Conservation (phyloP, 768 basidiomycete species). For the Lactarius sanguifluus region DNA sequence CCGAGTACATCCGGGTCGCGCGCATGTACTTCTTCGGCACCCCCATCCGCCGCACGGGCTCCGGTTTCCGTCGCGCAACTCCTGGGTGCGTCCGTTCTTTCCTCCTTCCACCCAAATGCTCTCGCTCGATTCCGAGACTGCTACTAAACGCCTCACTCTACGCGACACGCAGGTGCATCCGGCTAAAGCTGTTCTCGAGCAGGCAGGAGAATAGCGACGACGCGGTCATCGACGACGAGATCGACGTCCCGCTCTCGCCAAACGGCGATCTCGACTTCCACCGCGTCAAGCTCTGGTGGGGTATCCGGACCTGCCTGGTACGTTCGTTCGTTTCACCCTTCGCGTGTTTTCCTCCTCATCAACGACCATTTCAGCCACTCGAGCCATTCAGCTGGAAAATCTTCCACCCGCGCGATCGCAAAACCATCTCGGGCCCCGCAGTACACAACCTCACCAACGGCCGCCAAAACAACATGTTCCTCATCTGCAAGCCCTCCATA, state of each 20-base stretch:
- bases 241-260: constrained; percentile 25
- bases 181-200: constrained; percentile 23
- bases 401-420: constrained; percentile 10
- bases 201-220: not conserved
- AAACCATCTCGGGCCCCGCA: constrained; percentile 20
- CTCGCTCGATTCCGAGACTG: not conserved
- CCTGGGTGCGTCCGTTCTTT: constrained; percentile 20
- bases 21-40: constrained; percentile 28
- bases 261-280: constrained; percentile 26
- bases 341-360: no score
- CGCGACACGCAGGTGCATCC: constrained; percentile 22
- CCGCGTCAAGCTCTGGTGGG: constrained; percentile 27
- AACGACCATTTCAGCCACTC: constrained; percentile 9
- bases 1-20: constrained; percentile 21
- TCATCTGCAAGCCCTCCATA: constrained; percentile 3
- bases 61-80: not conserved
- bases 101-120: not conserved
- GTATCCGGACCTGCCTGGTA: constrained; percentile 18
- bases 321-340: not conserved
- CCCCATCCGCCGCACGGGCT: constrained; percentile 22
- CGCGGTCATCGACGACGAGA: constrained; percentile 21
- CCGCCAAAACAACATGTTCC: constrained; percentile 7
- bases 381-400: constrained; percentile 26
- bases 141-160: not conserved
- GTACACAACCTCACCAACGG: constrained; percentile 24